phyloP scores from a whole-genome alignment of 2,329 filamentous ascomycete species.

The Diplodia mutila region DNA sequence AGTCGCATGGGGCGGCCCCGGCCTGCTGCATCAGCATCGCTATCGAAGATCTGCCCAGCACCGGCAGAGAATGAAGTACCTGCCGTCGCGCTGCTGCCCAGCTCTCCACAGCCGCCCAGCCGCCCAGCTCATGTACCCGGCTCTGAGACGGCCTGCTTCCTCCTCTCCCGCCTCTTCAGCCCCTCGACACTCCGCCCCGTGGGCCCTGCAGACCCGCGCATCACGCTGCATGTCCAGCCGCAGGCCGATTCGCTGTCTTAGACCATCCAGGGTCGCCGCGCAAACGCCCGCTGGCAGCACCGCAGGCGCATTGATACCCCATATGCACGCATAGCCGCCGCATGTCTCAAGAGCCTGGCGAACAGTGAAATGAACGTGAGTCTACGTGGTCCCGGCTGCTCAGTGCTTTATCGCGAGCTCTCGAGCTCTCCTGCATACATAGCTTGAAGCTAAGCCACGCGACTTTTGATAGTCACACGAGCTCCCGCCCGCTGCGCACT shows the following conservation, averaged over 20 bases:
- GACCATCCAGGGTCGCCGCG: slow-evolving; percentile 7
- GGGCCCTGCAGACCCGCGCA: slow-evolving; percentile 17
- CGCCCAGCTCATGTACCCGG: slow-evolving; percentile 17
- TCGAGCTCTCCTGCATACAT: slow-evolving; percentile 17
- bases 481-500: slow-evolving; percentile 4
- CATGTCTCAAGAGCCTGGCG: slow-evolving; percentile 14
- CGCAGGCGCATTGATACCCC: slow-evolving; percentile 7
- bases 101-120: slow-evolving; percentile 17
- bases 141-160: slow-evolving; percentile 15
- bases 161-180: slow-evolving; percentile 4
- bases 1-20: neutral
- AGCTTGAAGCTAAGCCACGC: slow-evolving; percentile 22
- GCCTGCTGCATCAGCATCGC: slow-evolving; percentile 1
- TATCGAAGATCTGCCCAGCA: slow-evolving; percentile 8
- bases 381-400: slow-evolving; percentile 4
- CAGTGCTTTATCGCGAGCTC: neutral
- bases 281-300: slow-evolving; percentile 12
- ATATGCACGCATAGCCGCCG: slow-evolving; percentile 19
- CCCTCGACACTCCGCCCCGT: neutral
- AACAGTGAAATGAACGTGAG: slow-evolving; percentile 11
- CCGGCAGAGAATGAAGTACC: slow-evolving; percentile 15
- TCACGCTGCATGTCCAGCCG: slow-evolving; percentile 5
- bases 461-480: slow-evolving; percentile 22
- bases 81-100: slow-evolving; percentile 11
- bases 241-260: slow-evolving; percentile 6